Evolutionary conservation across 2,329 filamentous ascomycete species (phyloP), one percentile per base, ranked within the genome.

Genomic region (Harringtonia lauricola): DNA sequence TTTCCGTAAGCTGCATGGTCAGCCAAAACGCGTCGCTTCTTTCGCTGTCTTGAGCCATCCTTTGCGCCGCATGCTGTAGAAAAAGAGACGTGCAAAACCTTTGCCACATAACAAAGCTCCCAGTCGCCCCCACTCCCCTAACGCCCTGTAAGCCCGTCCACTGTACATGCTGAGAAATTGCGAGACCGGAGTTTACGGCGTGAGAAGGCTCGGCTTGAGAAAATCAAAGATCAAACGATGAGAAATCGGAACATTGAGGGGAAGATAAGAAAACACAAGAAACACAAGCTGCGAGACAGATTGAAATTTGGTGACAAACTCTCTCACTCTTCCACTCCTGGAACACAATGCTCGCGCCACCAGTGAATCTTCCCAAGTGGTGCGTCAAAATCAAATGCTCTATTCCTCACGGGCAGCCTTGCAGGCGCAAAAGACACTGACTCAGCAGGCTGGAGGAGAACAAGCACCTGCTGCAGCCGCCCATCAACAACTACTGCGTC

Each of bases 401-500:
- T 14, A 34, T 34, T 4, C 10, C 4, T 10, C 9, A 6, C n/a
- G 10, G 14, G 17, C 15, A 24, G 19, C 6, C n/a, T 30, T 31
- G n/a, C 17, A 36, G 33, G 28, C 19, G 17, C 21, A n/a, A 29
- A 17, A 24, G 13, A 17, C 3, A 48, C 41, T 12, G n/a, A 34
- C 13, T 14, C 18, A 18, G 21, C 21, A 95, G 89, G 90, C 81
- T 98, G 34, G 74, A 86, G 56, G 78, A 89, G 60, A 96, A 96
- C 64, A 83, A 84, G 0, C 89, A 96, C 60, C 81, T 96, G 49
- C 78, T 95, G 46, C 79, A 95, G 62, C 92, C 92, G 0, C 92
- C 92, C 2, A 81, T 96, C 58, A 95, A 95, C 68, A 96, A 96
- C 68, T 94, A 92, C 70, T 95, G 89, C 67, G 86, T 96, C 57